Evolutionary conservation across 441 rosid species (phyloP).

Genomic region (Cnidoscolus chayamansa): DNA sequence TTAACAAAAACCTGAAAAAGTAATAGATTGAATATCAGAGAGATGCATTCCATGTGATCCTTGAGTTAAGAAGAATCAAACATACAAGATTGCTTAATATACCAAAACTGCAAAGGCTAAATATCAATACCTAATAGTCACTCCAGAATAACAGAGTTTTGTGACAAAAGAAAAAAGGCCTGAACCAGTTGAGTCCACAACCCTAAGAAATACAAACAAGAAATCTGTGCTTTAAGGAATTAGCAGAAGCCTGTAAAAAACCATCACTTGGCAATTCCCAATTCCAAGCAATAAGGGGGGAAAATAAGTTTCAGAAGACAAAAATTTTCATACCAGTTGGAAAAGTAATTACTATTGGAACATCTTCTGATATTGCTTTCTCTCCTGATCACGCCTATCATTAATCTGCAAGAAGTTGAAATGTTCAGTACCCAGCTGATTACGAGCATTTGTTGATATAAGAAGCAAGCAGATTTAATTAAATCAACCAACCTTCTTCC

Average conservation of each 20-base stretch:
- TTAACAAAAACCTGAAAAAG: slow-evolving; percentile 28
- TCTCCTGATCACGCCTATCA: slow-evolving; percentile 58
- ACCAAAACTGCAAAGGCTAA: not conserved
- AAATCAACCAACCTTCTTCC: slow-evolving; percentile 60
- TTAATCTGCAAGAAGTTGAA: slow-evolving; percentile 44
- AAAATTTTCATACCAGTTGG: slow-evolving; percentile 25
- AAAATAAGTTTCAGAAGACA: slow-evolving; percentile 6
- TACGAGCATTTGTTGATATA: not conserved
- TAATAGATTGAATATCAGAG: not conserved
- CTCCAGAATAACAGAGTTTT: slow-evolving; percentile 20
- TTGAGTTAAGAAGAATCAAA: too few relatives aligned
- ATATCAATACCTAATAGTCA: slow-evolving; percentile 26
- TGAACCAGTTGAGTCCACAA: slow-evolving; percentile 28
- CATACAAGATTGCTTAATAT: not conserved
- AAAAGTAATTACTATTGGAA: slow-evolving; percentile 36
- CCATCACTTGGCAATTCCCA: not conserved
- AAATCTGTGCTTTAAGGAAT: slow-evolving; percentile 15
- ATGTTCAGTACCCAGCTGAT: slow-evolving; percentile 7
- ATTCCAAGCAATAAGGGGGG: slow-evolving; percentile 1
- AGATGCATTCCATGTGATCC: not conserved
- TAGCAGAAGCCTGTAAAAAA: slow-evolving; percentile 23
- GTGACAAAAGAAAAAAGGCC: slow-evolving; percentile 20
- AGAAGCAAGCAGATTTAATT: slow-evolving; percentile 9
- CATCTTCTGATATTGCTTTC: slow-evolving; percentile 70
- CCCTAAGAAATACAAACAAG: slow-evolving; percentile 7